phyloP scores from a whole-genome alignment of 345 rosid genomes.

The Eucalyptus erythrocorys region DNA sequence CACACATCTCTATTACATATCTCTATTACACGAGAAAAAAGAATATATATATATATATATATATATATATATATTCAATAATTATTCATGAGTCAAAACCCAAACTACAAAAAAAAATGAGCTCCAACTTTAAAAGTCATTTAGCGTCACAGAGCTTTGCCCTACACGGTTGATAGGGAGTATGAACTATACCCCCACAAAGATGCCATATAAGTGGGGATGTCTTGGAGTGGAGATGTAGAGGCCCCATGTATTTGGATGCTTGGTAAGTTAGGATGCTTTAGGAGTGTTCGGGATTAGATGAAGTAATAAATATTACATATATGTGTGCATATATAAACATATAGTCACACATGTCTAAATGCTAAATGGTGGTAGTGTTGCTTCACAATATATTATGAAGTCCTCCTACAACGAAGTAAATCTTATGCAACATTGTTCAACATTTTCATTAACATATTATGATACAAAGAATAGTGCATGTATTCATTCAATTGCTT shows the following conservation, averaged over 20 bases:
- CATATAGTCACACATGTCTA: not conserved
- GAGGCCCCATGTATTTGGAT: not conserved
- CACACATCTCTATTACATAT: too few relatives aligned
- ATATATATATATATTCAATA: too few relatives aligned
- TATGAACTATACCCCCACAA: too few relatives aligned
- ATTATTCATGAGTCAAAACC: too few relatives aligned
- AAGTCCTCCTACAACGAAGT: not conserved
- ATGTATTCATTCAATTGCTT: not conserved
- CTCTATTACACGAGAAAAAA: too few relatives aligned
- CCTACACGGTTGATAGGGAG: fast-evolving
- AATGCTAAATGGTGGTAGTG: not conserved
- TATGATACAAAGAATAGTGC: not conserved
- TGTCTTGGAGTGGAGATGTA: not conserved
- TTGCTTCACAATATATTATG: not conserved
- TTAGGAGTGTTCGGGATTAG: not conserved
- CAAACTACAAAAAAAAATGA: too few relatives aligned
- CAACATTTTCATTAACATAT: not conserved
- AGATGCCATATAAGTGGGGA: too few relatives aligned
- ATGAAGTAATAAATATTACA: too few relatives aligned
- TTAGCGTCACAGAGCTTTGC: fast-evolving
- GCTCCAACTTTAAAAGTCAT: too few relatives aligned
- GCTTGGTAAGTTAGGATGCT: not conserved
- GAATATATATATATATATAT: too few relatives aligned
- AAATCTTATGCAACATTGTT: not conserved
- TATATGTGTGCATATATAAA: not conserved